phyloP scores from a whole-genome alignment of 2,329 filamentous ascomycete species.

The Clarireedia sp. region DNA sequence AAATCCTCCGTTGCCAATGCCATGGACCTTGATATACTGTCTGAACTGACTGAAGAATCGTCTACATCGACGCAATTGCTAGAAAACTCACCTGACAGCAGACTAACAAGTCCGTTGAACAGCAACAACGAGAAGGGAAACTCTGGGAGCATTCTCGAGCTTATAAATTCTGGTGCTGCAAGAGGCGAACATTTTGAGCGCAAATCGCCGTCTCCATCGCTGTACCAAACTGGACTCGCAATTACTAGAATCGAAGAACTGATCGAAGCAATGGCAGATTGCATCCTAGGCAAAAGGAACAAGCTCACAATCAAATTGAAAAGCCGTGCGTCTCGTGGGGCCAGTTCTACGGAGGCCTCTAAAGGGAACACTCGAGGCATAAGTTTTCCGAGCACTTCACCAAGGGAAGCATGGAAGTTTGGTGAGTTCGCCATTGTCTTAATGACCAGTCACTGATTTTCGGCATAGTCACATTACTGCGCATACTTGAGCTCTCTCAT shows the following conservation, averaged over 20 bases:
- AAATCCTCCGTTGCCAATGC: background rate
- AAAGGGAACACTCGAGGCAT: constrained; percentile 10
- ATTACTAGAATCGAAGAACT: constrained; percentile 49
- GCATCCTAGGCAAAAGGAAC: constrained; percentile 36
- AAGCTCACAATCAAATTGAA: constrained; percentile 38
- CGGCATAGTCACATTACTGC: constrained; percentile 44
- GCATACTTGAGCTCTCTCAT: constrained; percentile 52
- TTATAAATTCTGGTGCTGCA: background rate
- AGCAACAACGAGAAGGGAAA: background rate
- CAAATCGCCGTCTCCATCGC: background rate
- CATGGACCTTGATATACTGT: constrained; percentile 18
- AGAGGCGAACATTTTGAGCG: background rate
- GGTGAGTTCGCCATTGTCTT: constrained; percentile 32
- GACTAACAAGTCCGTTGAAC: background rate
- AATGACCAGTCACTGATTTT: constrained; percentile 7
- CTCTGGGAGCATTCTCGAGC: background rate
- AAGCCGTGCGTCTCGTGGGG: background rate
- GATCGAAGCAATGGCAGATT: constrained; percentile 43
- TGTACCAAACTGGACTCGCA: constrained; percentile 28
- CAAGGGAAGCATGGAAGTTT: constrained; percentile 44
- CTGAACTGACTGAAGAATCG: constrained; percentile 6
- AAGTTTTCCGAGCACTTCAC: constrained; percentile 41
- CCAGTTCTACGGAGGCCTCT: background rate
- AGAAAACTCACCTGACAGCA: constrained; percentile 16
- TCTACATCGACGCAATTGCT: constrained; percentile 13